Base-by-base conservation (phyloP, 2,329 filamentous ascomycete species). In the Ophiostoma sp. region DNA sequence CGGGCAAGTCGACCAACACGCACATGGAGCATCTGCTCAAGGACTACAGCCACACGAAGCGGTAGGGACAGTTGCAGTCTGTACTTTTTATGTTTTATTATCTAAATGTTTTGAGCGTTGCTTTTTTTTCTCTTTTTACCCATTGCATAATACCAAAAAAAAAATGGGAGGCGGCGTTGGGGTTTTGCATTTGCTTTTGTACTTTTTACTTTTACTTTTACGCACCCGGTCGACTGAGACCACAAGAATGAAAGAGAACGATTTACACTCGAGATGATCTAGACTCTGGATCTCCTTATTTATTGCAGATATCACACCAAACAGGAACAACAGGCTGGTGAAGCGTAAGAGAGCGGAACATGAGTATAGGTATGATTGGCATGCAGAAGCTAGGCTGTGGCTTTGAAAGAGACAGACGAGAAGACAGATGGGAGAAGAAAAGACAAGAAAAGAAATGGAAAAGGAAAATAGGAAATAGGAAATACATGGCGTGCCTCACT, bases 21-120 rank as follows among this genome's bases (percentile, higher is more conserved):
- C 93, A 97, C 78, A 96, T 97, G 93, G 84, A 85, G 75, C 88
- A 90, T 73, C 85, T 96, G 72, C 83, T 96, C 77, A 89, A 93
- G 81, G 91, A 94, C 77, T 94, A 83, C 76, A 85, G 82, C 73
- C 79, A 81, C 69, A 76, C 82, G 74, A 81, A 83, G 75, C 77
- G 81, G 71, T 83, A 48, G 44, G 2, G 44, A 1, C 17, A 1
- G 6, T 48, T 48, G 4, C 20, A 17, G 20, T 48, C 20, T 48
- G 44, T 8, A 20, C 11, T 23, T 13, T 20, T 4, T 20, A n/a
- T 36, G 23, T 44, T 54, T 52, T 35, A 68, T 39, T 62, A 8
- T 67, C 67, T 39, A 35, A 69, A 60, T 69, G 33, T 67, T 52
- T 67, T 48, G 17, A 48, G 44, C 44, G 44, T n/a, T 48, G 44